Percentiles rank a stretch among this genome's conserved stretches.
These are phyloP conservation scores for Sphagnum fallax DNA, from an alignment of 228 moss, liverwort and hornwort species.

Conservation along the genomic window DNA sequence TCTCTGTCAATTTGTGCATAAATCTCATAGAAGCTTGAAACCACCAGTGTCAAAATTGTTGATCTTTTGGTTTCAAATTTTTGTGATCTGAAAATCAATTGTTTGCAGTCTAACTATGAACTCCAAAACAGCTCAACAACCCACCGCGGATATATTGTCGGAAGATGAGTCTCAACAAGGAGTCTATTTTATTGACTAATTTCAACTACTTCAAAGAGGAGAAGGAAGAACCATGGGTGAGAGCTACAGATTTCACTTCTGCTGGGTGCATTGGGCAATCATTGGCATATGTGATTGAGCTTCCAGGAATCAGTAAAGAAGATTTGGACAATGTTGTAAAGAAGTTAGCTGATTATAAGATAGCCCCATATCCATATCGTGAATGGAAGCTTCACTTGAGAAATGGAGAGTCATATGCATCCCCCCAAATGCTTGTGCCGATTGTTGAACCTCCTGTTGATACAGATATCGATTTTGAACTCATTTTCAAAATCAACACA, in stretches of 20 bases:
- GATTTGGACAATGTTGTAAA: slow-evolving; percentile 13
- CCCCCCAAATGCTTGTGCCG: slow-evolving; percentile 41
- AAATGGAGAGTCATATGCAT: slow-evolving; percentile 20
- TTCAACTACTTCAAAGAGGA: slow-evolving; percentile 16
- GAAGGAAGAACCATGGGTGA: slow-evolving; percentile 33
- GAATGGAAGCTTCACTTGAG: slow-evolving; percentile 17
- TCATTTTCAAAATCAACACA: slow-evolving; percentile 52
- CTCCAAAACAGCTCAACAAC: slow-evolving; percentile 10
- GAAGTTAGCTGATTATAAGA: slow-evolving; percentile 28
- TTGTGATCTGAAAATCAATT: not conserved
- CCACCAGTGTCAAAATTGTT: not conserved
- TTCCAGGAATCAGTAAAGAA: slow-evolving; percentile 6
- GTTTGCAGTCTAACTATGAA: not conserved
- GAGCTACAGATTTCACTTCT: slow-evolving; percentile 48
- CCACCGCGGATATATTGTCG: slow-evolving; percentile 45
- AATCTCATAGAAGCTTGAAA: not conserved
- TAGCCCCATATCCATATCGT: slow-evolving; percentile 20
- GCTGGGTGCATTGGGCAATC: slow-evolving; percentile 38
- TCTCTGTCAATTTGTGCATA: too few relatives aligned
- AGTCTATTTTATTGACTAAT: not conserved
- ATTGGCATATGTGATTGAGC: slow-evolving; percentile 48
- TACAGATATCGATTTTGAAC: slow-evolving; percentile 28
- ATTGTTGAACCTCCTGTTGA: slow-evolving; percentile 32
- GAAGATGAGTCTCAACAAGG: slow-evolving; percentile 4
- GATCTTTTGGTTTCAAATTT: slow-evolving; percentile 11